Evolutionary conservation across 371 early-diverging fungal species (phyloP).

Genomic region (Blastocladiella emersonii): DNA sequence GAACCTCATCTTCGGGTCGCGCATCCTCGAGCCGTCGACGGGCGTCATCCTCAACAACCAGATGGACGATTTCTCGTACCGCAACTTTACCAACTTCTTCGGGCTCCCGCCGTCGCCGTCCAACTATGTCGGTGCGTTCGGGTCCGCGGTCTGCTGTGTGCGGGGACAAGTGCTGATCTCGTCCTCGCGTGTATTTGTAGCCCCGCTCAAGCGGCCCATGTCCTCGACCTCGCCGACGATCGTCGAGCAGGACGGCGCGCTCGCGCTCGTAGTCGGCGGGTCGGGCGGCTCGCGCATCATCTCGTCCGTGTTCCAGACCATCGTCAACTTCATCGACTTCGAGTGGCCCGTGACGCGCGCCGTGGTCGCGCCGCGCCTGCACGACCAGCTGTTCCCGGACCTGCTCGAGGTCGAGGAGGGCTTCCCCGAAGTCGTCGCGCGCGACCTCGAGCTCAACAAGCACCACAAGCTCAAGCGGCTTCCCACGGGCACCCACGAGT

Average conservation of each 20-base stretch:
- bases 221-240: constrained; percentile 84
- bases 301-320: constrained; percentile 58
- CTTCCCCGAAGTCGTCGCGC: background rate
- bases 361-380: constrained; percentile 65
- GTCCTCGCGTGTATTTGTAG: too few species aligned
- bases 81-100: constrained; percentile 66
- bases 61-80: constrained; percentile 97
- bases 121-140: constrained; percentile 55
- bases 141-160: too few species aligned
- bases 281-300: constrained; percentile 92
- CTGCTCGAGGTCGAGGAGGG: constrained; percentile 8
- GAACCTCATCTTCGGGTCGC: constrained; percentile 89
- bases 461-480: background rate
- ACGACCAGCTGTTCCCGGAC: constrained; percentile 87
- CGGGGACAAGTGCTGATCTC: too few species aligned
- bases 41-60: constrained; percentile 97
- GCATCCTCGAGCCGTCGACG: constrained; percentile 76
- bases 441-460: background rate
- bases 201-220: constrained; percentile 81
- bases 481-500: background rate
- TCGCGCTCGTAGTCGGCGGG: constrained; percentile 75
- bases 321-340: constrained; percentile 63
- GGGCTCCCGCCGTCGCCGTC: constrained; percentile 64
- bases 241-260: constrained; percentile 47
- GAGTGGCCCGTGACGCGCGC: constrained; percentile 52